Base-by-base conservation (phyloP, 2,329 filamentous ascomycete genomes). In the Nigrograna mackinnonii region DNA sequence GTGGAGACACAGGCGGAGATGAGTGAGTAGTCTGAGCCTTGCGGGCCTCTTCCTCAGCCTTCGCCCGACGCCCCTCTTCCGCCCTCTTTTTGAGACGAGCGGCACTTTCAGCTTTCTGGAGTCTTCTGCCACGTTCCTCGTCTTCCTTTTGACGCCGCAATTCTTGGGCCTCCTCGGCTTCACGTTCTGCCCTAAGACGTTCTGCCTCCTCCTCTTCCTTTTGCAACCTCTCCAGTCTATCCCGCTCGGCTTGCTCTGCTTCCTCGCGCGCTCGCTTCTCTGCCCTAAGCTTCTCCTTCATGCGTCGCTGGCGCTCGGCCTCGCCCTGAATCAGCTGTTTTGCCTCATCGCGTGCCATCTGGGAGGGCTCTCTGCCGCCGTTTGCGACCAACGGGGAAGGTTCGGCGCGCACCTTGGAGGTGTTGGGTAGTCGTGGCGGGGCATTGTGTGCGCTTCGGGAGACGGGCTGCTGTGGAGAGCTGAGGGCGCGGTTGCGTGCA, bases 131-230 rank as follows among this genome's bases (percentile, higher is more conserved):
- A 9, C 55, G 62, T 39, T 67, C 64, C 30, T 58, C 49, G 30
- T 64, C 58, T n/a, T 63, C 60, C 43, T 59, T 55, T 37, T 62
- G 55, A 9, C 55, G 53, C 20, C 55, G 58, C 33, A 58, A 30
- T 7, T 53, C 49, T 35, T 64, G 58, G 2, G 55, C 62, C 14
- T 60, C 59, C 32, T 66, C 58, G 12, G 56, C 52, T 31, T 64
- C 58, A 5, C 45, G 50, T 32, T 64, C 54, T 5, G 51, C 54
- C 17, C 56, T 46, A 13, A 55, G 32, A 6, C 52, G 62, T 37
- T 61, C 60, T 13, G 56, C 56, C 35, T 67, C 62, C 36, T 67
- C 62, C 14, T 64, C 63, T 35, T 58, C 56, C 20, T 47, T 50
- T 21, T 54, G 55, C 47, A 50, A 26, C 40, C 45, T 46, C 32